Evolutionary conservation across 805 yeast genomes (phyloP).

Genomic region (Sporopachydermia quercuum): DNA sequence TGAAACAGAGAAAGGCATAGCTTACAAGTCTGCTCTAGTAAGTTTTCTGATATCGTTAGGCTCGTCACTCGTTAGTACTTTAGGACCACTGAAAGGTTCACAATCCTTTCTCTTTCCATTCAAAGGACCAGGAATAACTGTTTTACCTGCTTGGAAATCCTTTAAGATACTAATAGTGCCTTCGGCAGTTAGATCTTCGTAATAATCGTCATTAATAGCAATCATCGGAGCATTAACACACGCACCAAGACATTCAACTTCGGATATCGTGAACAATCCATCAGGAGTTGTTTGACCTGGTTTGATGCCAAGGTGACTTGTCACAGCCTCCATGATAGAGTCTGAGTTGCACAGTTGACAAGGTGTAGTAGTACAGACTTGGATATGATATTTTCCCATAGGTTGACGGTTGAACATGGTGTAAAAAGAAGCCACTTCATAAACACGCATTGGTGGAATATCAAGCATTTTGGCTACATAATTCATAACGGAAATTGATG

Average conservation of each 20-base stretch:
- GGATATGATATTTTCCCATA: slow-evolving; percentile 72
- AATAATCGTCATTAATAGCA: slow-evolving; percentile 70
- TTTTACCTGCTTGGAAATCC: slow-evolving; percentile 48
- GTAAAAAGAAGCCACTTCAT: slow-evolving; percentile 84
- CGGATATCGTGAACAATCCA: slow-evolving; percentile 65
- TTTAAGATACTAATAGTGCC: slow-evolving; percentile 45
- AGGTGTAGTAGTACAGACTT: slow-evolving; percentile 82
- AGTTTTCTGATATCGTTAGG: slow-evolving; percentile 56
- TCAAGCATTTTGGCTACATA: slow-evolving; percentile 73
- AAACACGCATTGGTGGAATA: slow-evolving; percentile 90
- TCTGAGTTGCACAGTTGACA: slow-evolving; percentile 79
- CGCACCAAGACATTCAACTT: slow-evolving; percentile 85
- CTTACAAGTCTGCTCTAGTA: slow-evolving; percentile 56
- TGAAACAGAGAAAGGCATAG: too few species aligned
- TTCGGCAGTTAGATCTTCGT: slow-evolving; percentile 67
- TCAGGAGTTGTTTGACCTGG: slow-evolving; percentile 72
- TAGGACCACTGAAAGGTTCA: slow-evolving; percentile 64
- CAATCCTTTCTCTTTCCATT: slow-evolving; percentile 48
- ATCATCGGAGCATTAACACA: slow-evolving; percentile 87
- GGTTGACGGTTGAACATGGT: slow-evolving; percentile 84
- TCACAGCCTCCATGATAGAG: slow-evolving; percentile 57
- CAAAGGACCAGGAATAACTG: slow-evolving; percentile 54
- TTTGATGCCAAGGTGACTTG: slow-evolving; percentile 41
- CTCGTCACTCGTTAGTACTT: slow-evolving; percentile 40
- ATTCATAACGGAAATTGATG: slow-evolving; percentile 79